A percentile compares a stretch with the other conserved stretches of the same genome.
Evolutionary conservation across 495 filamentous ascomycete species (phyloP).

Genomic region (Ramalina intermedia): DNA sequence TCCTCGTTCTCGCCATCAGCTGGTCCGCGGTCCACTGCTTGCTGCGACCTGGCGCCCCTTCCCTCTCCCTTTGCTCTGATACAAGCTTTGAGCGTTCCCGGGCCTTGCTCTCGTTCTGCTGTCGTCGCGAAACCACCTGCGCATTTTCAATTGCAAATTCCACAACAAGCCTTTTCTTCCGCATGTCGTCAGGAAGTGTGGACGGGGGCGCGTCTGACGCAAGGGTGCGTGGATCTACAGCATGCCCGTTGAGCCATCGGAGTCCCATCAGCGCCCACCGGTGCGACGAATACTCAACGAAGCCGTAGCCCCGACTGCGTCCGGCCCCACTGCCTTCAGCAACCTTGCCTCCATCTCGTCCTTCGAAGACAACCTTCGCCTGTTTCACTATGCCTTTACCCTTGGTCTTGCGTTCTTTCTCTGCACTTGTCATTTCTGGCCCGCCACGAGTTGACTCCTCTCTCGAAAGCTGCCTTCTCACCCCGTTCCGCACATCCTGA

Average conservation of each 20-base stretch:
- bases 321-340: conserved; percentile 58
- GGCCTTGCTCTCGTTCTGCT: conserved; percentile 53
- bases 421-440: conserved; percentile 63
- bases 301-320: conserved; percentile 83
- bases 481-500: conserved; percentile 63
- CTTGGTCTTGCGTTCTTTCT: conserved; percentile 60
- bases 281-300: conserved; percentile 92
- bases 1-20: conserved; percentile 18
- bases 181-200: conserved; percentile 30
- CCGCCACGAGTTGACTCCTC: conserved; percentile 72
- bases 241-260: conserved; percentile 80
- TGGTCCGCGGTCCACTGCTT: conserved; percentile 9
- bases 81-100: conserved; percentile 25
- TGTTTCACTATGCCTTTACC: conserved; percentile 90
- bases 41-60: conserved; percentile 11
- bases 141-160: conserved; percentile 99
- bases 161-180: conserved; percentile 70
- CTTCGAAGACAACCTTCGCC: conserved; percentile 89
- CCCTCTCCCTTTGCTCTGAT: conserved; percentile 12
- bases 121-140: conserved; percentile 70
- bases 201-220: conserved; percentile 4
- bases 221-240: conserved; percentile 28
- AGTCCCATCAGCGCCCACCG: conserved; percentile 92
- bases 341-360: conserved; percentile 65
- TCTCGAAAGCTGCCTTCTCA: conserved; percentile 61